Base-by-base conservation (phyloP, 495 filamentous ascomycete genomes). In the Entonaema liquescens region DNA sequence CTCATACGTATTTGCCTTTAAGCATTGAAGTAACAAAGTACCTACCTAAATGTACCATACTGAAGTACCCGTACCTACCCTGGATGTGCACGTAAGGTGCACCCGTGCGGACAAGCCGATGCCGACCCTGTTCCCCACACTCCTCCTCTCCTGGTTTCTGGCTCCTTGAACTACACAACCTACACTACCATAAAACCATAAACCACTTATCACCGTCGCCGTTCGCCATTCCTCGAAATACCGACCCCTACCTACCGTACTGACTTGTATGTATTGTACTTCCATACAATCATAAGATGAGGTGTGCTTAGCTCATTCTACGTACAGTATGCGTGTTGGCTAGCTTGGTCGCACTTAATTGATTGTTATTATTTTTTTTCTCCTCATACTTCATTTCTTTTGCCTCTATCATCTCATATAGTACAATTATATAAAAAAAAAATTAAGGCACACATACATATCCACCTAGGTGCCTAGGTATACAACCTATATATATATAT, bases 51-150 rank as follows among this genome's bases (percentile, higher is more conserved):
- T n/a, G n/a, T n/a, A n/a, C n/a, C n/a, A n/a, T n/a, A n/a, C n/a
- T n/a, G n/a, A n/a, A n/a, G n/a, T n/a, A n/a, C n/a, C n/a, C n/a
- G n/a, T n/a, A 42, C 38, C 38, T 17, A 17, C 38, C 7, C n/a
- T n/a, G n/a, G n/a, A n/a, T n/a, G n/a, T n/a, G n/a, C n/a, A 31
- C 7, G 29, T 33, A 33, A 33, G 31, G 19, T 58, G 31, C 29
- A 60, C 55, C 65, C 56, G 36, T 56, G 21, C 31, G 33, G 47
- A 19, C 29, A 50, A 35, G 28, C 62, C 40, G 17, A 35, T 13
- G n/a, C 35, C 26, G 19, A 44, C 53, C 50, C 23, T 53, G 50
- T 56, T 68, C 65, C 65, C 65, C 65, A 68, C 65, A 68, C 62
- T 68, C 65, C 49, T 54, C 6, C 19, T 47, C 42, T 47, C 19